Percentiles rank a stretch among this genome's conserved stretches.
Evolutionary conservation across 2,329 filamentous ascomycete species (phyloP).

Genomic region (Sporothrix schenckii): DNA sequence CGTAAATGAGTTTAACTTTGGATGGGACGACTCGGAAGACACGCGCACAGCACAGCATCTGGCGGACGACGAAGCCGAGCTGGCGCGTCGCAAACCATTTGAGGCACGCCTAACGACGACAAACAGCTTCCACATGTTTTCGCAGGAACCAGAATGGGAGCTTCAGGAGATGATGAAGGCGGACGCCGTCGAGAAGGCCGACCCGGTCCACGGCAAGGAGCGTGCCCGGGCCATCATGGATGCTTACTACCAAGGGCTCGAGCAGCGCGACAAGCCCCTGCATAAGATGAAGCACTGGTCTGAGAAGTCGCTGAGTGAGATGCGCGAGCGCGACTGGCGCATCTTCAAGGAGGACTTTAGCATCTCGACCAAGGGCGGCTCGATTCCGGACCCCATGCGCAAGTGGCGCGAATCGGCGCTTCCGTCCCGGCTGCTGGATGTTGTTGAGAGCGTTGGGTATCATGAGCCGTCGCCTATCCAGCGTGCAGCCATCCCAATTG

Average conservation of each 20-base stretch:
- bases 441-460: constrained; percentile 85
- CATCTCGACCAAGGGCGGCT: constrained; percentile 89
- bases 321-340: constrained; percentile 97
- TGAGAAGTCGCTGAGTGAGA: constrained; percentile 86
- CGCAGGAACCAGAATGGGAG: constrained; percentile 35
- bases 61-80: constrained; percentile 32
- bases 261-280: constrained; percentile 71
- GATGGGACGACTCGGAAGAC: constrained; percentile 95
- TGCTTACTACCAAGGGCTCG: constrained; percentile 76
- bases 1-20: constrained; percentile 97
- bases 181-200: constrained; percentile 57
- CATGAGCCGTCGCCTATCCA: constrained; percentile 90
- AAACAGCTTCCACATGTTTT: constrained; percentile 33
- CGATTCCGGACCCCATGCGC: constrained; percentile 94
- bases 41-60: constrained; percentile 59
- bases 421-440: constrained; percentile 74
- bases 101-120: constrained; percentile 31
- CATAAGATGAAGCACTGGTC: constrained; percentile 88
- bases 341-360: constrained; percentile 99
- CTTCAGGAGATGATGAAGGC: constrained; percentile 34
- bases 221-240: constrained; percentile 81
- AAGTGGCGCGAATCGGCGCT: constrained; percentile 85
- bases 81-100: constrained; percentile 58
- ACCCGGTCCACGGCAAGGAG: constrained; percentile 73
- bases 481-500: constrained; percentile 92